Percentiles rank a stretch among this genome's conserved stretches.
Conservation (phyloP, 202 grass and related monocot genomes). For the Schoenoplectus tabernaemontani region DNA sequence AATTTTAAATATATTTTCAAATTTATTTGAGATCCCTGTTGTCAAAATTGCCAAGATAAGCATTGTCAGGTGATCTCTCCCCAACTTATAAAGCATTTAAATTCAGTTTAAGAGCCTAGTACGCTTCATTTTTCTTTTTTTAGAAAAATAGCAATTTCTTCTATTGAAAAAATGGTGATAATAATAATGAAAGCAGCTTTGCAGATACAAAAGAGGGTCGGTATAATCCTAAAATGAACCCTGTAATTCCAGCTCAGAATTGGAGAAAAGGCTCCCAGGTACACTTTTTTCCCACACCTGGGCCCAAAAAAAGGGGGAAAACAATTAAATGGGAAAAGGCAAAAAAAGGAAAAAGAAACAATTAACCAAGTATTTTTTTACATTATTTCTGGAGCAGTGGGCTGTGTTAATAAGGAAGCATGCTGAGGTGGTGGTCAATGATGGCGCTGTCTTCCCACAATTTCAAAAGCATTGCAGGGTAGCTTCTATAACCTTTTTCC, state of each 20-base stretch:
- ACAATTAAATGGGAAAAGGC: not conserved
- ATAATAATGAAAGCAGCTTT: conserved; percentile 73
- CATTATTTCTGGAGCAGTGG: conserved; percentile 50
- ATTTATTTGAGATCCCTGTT: no score
- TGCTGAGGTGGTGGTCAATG: conserved; percentile 79
- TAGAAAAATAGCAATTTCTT: not conserved
- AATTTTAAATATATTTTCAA: no score
- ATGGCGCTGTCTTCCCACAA: conserved; percentile 64
- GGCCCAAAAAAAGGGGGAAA: not conserved
- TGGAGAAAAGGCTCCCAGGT: conserved; percentile 99
- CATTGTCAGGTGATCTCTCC: no score
- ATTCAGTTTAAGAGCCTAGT: not conserved
- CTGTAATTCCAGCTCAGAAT: conserved; percentile 64
- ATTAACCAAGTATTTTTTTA: not conserved
- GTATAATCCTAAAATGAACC: conserved; percentile 98
- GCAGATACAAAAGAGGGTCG: conserved; percentile 90
- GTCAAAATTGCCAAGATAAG: no score
- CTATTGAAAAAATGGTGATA: conserved; percentile 25
- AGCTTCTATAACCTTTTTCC: not conserved
- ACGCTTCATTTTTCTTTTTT: not conserved
- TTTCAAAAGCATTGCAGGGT: conserved; percentile 93
- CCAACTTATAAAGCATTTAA: not conserved
- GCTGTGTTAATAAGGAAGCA: conserved; percentile 88
- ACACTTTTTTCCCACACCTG: conserved; percentile 7
- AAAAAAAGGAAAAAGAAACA: not conserved